A percentile compares a stretch with the other conserved stretches of the same genome.
phyloP scores from a whole-genome alignment of 768 basidiomycete species.

The Astraeus odoratus region DNA sequence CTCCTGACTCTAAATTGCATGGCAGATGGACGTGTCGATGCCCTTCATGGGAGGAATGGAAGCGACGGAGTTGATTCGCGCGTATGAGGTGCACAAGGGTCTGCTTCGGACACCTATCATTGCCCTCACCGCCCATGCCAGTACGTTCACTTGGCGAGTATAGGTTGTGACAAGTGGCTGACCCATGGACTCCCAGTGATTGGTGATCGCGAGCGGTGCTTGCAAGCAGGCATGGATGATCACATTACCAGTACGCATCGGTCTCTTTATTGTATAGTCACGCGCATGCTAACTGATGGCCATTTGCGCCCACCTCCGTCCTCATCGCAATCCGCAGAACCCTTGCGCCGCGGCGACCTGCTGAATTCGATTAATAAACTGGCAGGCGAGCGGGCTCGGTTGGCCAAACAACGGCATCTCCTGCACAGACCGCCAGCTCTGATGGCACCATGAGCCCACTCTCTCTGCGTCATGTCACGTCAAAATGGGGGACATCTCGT shows the following conservation, averaged over 20 bases:
- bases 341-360: constrained; percentile 70
- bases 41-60: constrained; percentile 99
- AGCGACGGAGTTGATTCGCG: constrained; percentile 87
- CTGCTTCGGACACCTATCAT: constrained; percentile 83
- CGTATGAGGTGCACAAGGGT: constrained; percentile 69
- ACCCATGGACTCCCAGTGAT: constrained; percentile 53
- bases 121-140: constrained; percentile 95
- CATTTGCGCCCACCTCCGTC: no score
- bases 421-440: constrained; percentile 28
- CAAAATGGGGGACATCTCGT: no score
- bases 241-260: constrained; percentile 67
- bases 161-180: constrained; percentile 4
- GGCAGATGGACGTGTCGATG: constrained; percentile 96
- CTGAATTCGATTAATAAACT: constrained; percentile 79
- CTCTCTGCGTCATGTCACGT: not conserved
- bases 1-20: not conserved
- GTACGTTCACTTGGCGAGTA: constrained; percentile 39
- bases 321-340: constrained; percentile 46
- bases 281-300: constrained; percentile 2
- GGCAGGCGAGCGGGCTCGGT: constrained; percentile 52
- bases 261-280: not conserved
- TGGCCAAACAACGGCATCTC: constrained; percentile 25
- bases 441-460: constrained; percentile 16
- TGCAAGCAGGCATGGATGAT: constrained; percentile 78
- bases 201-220: constrained; percentile 71